These are phyloP conservation scores for Cadophora sp. DNA, from an alignment of 2,329 filamentous ascomycete species.

Conservation along the genomic window DNA sequence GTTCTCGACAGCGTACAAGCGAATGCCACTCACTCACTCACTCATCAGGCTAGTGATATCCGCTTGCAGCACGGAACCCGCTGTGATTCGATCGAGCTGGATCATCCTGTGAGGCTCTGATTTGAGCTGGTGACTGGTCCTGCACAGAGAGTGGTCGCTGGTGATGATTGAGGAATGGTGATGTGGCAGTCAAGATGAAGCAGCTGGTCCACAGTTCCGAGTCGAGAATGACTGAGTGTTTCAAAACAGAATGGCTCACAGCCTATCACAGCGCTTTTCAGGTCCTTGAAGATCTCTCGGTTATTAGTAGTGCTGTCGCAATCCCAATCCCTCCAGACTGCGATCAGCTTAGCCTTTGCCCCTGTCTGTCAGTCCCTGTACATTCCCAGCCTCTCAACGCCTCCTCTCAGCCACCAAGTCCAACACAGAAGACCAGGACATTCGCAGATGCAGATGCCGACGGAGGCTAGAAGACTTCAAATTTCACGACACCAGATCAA, in stretches of 20 bases:
- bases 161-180: neutral
- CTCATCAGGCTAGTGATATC: neutral
- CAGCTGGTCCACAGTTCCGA: neutral
- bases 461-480: neutral
- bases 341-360: neutral
- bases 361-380: conserved; percentile 6
- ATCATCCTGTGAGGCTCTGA: neutral
- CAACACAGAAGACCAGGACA: neutral
- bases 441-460: neutral
- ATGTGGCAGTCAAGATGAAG: conserved; percentile 18
- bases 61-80: neutral
- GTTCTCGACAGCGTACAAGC: neutral
- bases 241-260: conserved; percentile 14
- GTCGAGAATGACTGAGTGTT: conserved; percentile 16
- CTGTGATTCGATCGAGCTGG: neutral
- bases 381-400: conserved; percentile 5
- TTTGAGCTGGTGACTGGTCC: conserved; percentile 5
- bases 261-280: conserved; percentile 13
- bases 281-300: conserved; percentile 21
- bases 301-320: neutral
- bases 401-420: conserved; percentile 3
- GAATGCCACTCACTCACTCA: neutral
- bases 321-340: neutral
- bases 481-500: neutral
- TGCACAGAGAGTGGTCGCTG: conserved; percentile 4